Percentiles rank a stretch among this genome's conserved stretches.
These are phyloP conservation scores for Suhomyces vadensis DNA, from an alignment of 805 yeast species.

Conservation along the genomic window DNA sequence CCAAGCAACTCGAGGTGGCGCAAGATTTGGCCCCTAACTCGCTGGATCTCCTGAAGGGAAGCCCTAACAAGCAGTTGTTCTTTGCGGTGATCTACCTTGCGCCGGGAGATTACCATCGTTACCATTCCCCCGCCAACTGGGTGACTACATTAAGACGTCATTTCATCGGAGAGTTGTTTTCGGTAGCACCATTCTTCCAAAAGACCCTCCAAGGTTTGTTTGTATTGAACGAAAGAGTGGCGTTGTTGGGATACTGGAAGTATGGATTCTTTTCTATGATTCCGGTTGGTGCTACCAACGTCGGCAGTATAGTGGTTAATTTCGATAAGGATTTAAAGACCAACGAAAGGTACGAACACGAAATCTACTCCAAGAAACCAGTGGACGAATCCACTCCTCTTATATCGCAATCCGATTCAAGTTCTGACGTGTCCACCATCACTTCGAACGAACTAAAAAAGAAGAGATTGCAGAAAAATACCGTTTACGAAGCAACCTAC, in stretches of 20 bases:
- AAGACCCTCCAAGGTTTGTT: conserved; percentile 81
- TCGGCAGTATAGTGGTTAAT: conserved; percentile 88
- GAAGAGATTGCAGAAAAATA: conserved; percentile 58
- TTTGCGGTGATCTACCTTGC: conserved; percentile 93
- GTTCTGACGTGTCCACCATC: conserved; percentile 15
- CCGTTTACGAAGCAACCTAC: conserved; percentile 94
- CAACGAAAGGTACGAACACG: conserved; percentile 66
- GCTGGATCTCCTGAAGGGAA: conserved; percentile 27
- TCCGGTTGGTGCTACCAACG: conserved; percentile 99
- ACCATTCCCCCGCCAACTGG: conserved; percentile 96
- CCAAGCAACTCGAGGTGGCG: conserved; percentile 41
- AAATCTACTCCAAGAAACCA: conserved; percentile 29
- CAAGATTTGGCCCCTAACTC: conserved; percentile 40
- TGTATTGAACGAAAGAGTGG: conserved; percentile 92
- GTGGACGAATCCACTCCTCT: conserved; percentile 35
- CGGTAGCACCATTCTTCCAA: conserved; percentile 97
- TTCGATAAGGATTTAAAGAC: conserved; percentile 90
- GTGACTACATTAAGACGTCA: conserved; percentile 91
- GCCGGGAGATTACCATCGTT: conserved; percentile 98
- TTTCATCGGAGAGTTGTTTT: conserved; percentile 91
- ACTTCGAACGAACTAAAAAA: conserved; percentile 12
- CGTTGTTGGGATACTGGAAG: conserved; percentile 93
- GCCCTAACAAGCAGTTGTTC: conserved; percentile 57
- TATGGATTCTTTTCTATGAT: conserved; percentile 98
- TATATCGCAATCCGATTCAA: conserved; percentile 16